Evolutionary conservation across 2,329 filamentous ascomycete species (phyloP).

Genomic region (Cladosporium colombiae): DNA sequence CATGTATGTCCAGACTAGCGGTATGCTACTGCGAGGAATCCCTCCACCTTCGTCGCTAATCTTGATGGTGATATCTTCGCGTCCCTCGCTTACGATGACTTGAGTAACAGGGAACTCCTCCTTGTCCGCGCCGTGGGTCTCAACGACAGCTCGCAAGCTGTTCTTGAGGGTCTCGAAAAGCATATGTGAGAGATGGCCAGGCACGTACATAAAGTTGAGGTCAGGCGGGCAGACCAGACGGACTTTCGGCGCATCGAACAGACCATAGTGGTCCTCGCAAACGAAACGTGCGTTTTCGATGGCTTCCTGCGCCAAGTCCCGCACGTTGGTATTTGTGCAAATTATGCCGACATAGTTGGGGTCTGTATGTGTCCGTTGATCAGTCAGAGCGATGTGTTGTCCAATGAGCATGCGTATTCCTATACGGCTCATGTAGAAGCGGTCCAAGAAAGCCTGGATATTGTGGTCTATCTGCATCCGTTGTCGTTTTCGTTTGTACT

Average conservation of each 20-base stretch:
- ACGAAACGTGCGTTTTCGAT: constrained; percentile 99
- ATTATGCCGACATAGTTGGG: constrained; percentile 97
- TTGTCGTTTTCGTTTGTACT: constrained; percentile 95
- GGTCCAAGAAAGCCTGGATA: constrained; percentile 95
- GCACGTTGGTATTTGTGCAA: constrained; percentile 96
- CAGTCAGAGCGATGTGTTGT: constrained; percentile 94
- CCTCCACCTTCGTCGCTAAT: constrained; percentile 95
- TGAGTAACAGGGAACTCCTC: constrained; percentile 96
- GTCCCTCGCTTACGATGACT: constrained; percentile 94
- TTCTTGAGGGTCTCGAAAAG: constrained; percentile 99
- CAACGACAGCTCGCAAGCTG: constrained; percentile 92
- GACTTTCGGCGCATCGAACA: constrained; percentile 95
- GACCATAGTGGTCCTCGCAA: constrained; percentile 95
- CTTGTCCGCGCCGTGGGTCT: constrained; percentile 91
- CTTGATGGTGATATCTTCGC: constrained; percentile 99
- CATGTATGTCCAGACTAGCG: constrained; percentile 99
- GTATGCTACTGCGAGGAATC: constrained; percentile 88
- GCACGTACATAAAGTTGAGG: constrained; percentile 99
- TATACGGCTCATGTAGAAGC: constrained; percentile 99
- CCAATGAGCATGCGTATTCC: constrained; percentile 99
- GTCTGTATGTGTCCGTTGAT: constrained; percentile 85
- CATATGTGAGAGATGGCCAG: constrained; percentile 98
- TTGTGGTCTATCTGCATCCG: constrained; percentile 98
- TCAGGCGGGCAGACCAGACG: constrained; percentile 94
- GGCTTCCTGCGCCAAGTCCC: constrained; percentile 90